Conservation (phyloP, 140 eudicot genomes). For the Senecio squalidus region DNA sequence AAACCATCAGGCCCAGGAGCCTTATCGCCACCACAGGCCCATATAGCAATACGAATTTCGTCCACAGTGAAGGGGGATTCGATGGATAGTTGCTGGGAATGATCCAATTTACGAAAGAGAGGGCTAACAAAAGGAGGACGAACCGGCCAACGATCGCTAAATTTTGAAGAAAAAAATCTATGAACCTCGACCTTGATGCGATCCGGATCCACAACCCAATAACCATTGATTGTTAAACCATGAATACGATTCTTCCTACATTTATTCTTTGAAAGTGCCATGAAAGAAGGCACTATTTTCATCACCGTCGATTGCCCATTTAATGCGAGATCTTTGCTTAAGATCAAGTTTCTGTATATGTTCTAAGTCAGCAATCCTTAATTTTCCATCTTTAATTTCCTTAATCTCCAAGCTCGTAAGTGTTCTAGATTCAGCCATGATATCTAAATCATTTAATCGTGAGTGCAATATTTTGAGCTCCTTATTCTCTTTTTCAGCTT, state of each 20-base stretch:
- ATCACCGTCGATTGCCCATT: not conserved
- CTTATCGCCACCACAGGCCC: not conserved
- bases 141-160: not conserved
- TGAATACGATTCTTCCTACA: not conserved
- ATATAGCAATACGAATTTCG: not conserved
- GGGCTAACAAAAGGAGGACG: not conserved
- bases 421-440: not conserved
- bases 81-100: not conserved
- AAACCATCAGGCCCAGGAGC: too few species aligned
- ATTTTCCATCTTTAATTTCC: too few species aligned
- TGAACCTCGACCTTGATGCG: not conserved
- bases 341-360: not conserved
- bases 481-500: not conserved
- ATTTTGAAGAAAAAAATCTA: not conserved
- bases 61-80: not conserved
- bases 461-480: not conserved
- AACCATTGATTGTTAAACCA: not conserved
- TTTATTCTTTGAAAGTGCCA: not conserved
- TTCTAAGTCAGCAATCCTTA: too few species aligned
- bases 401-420: too few species aligned
- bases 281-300: not conserved
- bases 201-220: not conserved
- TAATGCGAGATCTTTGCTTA: not conserved
- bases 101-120: not conserved
- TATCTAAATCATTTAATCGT: not conserved